Conservation (phyloP, 2,329 filamentous ascomycete species). For the Microdochium trichocladiopsis region DNA sequence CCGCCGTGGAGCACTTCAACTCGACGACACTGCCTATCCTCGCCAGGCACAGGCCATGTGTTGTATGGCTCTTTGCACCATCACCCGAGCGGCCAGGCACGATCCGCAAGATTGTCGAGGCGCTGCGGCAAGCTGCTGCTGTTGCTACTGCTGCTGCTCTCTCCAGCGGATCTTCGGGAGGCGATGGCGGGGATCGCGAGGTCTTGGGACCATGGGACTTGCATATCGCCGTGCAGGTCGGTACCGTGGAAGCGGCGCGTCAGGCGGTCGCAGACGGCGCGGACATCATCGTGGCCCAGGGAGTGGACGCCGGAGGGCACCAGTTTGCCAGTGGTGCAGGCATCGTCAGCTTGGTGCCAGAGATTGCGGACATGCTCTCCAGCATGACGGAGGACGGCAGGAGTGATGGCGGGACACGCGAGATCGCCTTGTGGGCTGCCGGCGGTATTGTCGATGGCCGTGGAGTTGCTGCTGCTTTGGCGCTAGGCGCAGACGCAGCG, state of each 20-base stretch:
- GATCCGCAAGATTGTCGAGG: constrained; percentile 9
- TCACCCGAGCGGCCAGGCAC: constrained; percentile 20
- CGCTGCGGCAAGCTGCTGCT: not conserved
- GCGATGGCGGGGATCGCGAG: constrained; percentile 4
- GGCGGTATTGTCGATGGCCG: constrained; percentile 39
- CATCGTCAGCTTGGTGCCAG: constrained; percentile 38
- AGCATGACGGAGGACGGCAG: constrained; percentile 39
- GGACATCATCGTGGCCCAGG: constrained; percentile 45
- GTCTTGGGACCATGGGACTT: constrained; percentile 13
- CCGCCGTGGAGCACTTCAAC: constrained; percentile 26
- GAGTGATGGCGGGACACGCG: constrained; percentile 23
- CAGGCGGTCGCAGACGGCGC: constrained; percentile 26
- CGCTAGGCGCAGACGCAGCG: constrained; percentile 28
- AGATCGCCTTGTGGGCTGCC: constrained; percentile 27
- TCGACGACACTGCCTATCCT: constrained; percentile 43
- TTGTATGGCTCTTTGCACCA: constrained; percentile 63
- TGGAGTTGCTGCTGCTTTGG: constrained; percentile 36
- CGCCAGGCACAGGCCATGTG: constrained; percentile 43
- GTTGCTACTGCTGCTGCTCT: no score
- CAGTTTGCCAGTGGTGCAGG: constrained; percentile 37
- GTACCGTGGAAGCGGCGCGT: constrained; percentile 37
- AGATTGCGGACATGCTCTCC: constrained; percentile 33
- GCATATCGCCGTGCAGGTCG: constrained; percentile 43
- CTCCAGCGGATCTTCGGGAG: no score
- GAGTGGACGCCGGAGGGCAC: constrained; percentile 45